Percentiles rank a stretch among this genome's conserved stretches.
Conservation (phyloP, 2,329 filamentous ascomycete genomes). For the Fonsecaea pedrosoi region DNA sequence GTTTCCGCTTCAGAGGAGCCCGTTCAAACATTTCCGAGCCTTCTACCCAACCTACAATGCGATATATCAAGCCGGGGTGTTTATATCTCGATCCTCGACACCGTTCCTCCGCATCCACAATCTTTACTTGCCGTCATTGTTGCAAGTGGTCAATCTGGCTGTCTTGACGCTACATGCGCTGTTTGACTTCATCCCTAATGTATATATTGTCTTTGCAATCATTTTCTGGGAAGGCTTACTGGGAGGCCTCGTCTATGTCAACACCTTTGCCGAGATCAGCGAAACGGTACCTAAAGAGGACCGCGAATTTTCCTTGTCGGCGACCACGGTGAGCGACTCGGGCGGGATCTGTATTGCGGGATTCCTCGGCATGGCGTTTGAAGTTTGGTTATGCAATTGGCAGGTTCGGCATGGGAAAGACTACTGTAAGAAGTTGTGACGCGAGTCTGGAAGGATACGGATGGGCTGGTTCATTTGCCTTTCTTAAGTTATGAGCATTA, state of each 20-base stretch:
- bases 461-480: background rate
- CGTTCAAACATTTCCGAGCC: conserved; percentile 79
- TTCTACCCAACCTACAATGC: conserved; percentile 97
- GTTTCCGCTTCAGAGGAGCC: conserved; percentile 77
- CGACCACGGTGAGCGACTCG: conserved; percentile 90
- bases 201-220: conserved; percentile 83
- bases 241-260: conserved; percentile 91
- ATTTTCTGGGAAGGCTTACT: conserved; percentile 95
- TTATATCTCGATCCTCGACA: conserved; percentile 88
- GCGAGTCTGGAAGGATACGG: conserved; percentile 5
- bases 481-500: background rate
- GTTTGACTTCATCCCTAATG: conserved; percentile 79
- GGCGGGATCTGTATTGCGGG: conserved; percentile 88
- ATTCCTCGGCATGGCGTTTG: conserved; percentile 80
- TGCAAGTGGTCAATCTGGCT: conserved; percentile 80
- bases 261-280: conserved; percentile 92
- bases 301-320: conserved; percentile 87
- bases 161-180: conserved; percentile 78
- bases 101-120: conserved; percentile 82
- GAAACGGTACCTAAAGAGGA: conserved; percentile 78
- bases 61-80: conserved; percentile 93
- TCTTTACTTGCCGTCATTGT: conserved; percentile 79
- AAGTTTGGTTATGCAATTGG: conserved; percentile 81
- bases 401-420: conserved; percentile 81
- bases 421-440: conserved; percentile 66